Percentiles rank a stretch among this genome's conserved stretches.
Conservation (phyloP, 208 protist genomes). For the Porcisia hertigi region DNA sequence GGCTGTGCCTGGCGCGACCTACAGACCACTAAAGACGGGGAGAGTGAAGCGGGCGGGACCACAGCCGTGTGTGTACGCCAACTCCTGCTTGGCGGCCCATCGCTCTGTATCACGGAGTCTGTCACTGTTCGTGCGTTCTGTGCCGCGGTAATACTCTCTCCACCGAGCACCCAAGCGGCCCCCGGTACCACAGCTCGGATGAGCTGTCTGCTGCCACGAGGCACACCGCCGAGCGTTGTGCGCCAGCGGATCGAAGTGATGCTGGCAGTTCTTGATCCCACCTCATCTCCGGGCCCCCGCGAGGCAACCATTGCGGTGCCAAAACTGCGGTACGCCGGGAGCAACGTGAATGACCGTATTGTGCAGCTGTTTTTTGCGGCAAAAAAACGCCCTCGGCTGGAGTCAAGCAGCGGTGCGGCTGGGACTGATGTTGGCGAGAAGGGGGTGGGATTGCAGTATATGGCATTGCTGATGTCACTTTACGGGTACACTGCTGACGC, state of each 20-base stretch:
- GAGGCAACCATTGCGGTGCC: not conserved
- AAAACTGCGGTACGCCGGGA: constrained; percentile 24
- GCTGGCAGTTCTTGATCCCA: not conserved
- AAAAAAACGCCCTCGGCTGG: constrained; percentile 14
- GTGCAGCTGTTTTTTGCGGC: constrained; percentile 36
- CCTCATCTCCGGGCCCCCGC: not conserved
- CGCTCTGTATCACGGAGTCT: constrained; percentile 30
- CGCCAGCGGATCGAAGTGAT: constrained; percentile 12
- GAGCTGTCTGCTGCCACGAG: constrained; percentile 54
- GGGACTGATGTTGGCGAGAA: not conserved
- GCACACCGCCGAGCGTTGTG: constrained; percentile 42
- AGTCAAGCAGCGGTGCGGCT: not conserved
- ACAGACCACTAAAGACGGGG: not conserved
- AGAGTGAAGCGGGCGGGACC: not conserved
- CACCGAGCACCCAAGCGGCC: not conserved
- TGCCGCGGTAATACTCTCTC: constrained; percentile 27
- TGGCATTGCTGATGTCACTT: constrained; percentile 33
- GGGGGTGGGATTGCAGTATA: constrained; percentile 16
- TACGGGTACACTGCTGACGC: constrained; percentile 25
- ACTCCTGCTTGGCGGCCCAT: constrained; percentile 32
- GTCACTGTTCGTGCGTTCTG: constrained; percentile 50
- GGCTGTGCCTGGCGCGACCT: constrained; percentile 28
- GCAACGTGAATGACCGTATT: constrained; percentile 37
- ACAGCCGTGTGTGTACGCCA: constrained; percentile 8
- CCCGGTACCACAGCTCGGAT: constrained; percentile 5